Evolutionary conservation across 1,284 basidiomycete species (phyloP).

Genomic region (Golubevia sp.): DNA sequence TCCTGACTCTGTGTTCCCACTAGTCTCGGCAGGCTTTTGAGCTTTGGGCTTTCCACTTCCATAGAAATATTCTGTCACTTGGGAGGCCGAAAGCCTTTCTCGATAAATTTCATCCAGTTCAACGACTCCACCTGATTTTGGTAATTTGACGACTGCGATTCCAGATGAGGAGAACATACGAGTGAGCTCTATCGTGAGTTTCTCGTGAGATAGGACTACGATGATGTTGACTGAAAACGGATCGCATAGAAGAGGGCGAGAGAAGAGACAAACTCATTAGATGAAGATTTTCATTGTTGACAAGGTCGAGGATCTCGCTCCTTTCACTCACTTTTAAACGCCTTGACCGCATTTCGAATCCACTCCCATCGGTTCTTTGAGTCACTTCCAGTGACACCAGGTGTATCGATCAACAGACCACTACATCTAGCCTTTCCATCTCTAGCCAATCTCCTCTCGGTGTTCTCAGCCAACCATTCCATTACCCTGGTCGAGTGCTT

Average conservation of each 20-base stretch:
- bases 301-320: too few species aligned
- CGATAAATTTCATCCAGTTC: slow-evolving; percentile 51
- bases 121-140: slow-evolving; percentile 43
- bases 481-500: slow-evolving; percentile 40
- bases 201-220: slow-evolving; percentile 55
- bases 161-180: slow-evolving; percentile 29
- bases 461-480: slow-evolving; percentile 39
- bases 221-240: slow-evolving; percentile 34
- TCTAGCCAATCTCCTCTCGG: slow-evolving; percentile 42
- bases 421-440: slow-evolving; percentile 50
- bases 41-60: not conserved
- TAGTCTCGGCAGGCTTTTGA: slow-evolving; percentile 1
- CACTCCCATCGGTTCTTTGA: slow-evolving; percentile 41
- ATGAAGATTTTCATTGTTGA: too few species aligned
- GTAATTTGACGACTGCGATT: slow-evolving; percentile 16
- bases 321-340: slow-evolving; percentile 9
- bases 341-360: slow-evolving; percentile 39
- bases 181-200: slow-evolving; percentile 54
- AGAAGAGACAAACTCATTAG: too few species aligned
- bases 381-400: slow-evolving; percentile 45
- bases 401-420: slow-evolving; percentile 53
- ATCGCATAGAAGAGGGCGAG: too few species aligned
- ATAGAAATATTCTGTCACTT: slow-evolving; percentile 57
- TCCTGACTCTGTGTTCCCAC: not conserved
- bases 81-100: slow-evolving; percentile 36